Conservation (phyloP, 2,329 filamentous ascomycete genomes). For the Escovopsis sp. region DNA sequence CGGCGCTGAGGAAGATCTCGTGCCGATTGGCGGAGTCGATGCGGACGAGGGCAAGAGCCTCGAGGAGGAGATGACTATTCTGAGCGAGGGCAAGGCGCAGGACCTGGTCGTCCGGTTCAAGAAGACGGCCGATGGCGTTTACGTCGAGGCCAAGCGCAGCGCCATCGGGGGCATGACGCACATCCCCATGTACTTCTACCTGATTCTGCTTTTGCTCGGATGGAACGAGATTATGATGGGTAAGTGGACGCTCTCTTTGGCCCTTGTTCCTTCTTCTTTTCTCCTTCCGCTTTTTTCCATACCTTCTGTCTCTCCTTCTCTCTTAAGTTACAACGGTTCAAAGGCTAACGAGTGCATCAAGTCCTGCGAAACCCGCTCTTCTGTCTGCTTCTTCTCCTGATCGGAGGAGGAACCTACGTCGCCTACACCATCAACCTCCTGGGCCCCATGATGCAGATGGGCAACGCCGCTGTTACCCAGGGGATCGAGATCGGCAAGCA, state of each 20-base stretch:
- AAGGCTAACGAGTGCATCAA: too few relatives aligned
- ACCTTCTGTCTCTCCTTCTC: too few relatives aligned
- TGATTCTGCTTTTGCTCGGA: slow-evolving; percentile 73
- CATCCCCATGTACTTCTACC: slow-evolving; percentile 90
- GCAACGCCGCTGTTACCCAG: slow-evolving; percentile 73
- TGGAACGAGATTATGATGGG: slow-evolving; percentile 97
- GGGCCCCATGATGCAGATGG: slow-evolving; percentile 91
- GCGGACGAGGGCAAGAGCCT: slow-evolving; percentile 89
- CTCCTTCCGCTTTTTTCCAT: slow-evolving; percentile 1
- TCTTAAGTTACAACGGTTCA: too few relatives aligned
- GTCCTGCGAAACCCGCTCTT: slow-evolving; percentile 89
- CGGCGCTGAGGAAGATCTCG: slow-evolving; percentile 79
- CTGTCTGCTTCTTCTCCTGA: slow-evolving; percentile 73
- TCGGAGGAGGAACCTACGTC: slow-evolving; percentile 65
- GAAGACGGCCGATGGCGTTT: slow-evolving; percentile 95
- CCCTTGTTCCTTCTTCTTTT: too few relatives aligned
- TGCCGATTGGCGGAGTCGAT: slow-evolving; percentile 83
- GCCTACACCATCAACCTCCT: slow-evolving; percentile 91
- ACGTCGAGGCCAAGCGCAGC: slow-evolving; percentile 93
- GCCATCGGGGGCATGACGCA: slow-evolving; percentile 92
- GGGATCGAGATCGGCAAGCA: slow-evolving; percentile 86
- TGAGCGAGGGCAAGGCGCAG: slow-evolving; percentile 78
- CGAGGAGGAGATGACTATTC: slow-evolving; percentile 92
- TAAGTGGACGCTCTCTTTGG: slow-evolving; percentile 29
- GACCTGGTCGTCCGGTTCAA: slow-evolving; percentile 92